Evolutionary conservation across 495 filamentous ascomycete species (phyloP).

Genomic region (Acidomyces sp.): DNA sequence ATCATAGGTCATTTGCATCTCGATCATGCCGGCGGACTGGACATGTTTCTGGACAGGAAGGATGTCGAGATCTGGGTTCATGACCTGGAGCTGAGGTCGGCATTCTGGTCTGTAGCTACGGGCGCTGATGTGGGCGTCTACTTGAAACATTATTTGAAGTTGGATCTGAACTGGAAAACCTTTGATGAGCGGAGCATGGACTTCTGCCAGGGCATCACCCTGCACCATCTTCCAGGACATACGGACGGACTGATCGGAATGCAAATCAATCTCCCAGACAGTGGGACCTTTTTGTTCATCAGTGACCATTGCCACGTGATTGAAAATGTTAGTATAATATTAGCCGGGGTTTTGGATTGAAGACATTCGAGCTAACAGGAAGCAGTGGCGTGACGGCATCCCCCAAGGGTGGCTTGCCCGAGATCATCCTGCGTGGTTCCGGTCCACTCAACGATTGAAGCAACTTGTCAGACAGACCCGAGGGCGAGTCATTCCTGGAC

Average conservation of each 20-base stretch:
- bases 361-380: not conserved
- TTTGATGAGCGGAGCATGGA: constrained; percentile 30
- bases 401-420: constrained; percentile 19
- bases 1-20: constrained; percentile 43
- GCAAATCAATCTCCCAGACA: constrained; percentile 29
- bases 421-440: constrained; percentile 28
- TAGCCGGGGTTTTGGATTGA: not conserved
- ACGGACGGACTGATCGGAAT: constrained; percentile 25
- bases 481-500: constrained; percentile 27
- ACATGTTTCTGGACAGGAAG: constrained; percentile 34
- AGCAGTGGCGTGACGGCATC: constrained; percentile 18
- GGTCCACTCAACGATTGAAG: constrained; percentile 27
- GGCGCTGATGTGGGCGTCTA: constrained; percentile 35
- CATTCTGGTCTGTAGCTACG: constrained; percentile 36
- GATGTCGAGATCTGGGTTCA: constrained; percentile 42
- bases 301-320: constrained; percentile 29
- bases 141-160: constrained; percentile 30
- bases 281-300: constrained; percentile 30
- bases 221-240: constrained; percentile 29
- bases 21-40: constrained; percentile 42
- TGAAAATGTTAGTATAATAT: constrained; percentile 21
- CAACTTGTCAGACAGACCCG: constrained; percentile 24
- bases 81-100: constrained; percentile 37
- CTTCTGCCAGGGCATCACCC: constrained; percentile 29
- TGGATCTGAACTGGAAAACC: constrained; percentile 21